Base-by-base conservation (phyloP, 768 basidiomycete species). In the Daedaleopsis sinensis region DNA sequence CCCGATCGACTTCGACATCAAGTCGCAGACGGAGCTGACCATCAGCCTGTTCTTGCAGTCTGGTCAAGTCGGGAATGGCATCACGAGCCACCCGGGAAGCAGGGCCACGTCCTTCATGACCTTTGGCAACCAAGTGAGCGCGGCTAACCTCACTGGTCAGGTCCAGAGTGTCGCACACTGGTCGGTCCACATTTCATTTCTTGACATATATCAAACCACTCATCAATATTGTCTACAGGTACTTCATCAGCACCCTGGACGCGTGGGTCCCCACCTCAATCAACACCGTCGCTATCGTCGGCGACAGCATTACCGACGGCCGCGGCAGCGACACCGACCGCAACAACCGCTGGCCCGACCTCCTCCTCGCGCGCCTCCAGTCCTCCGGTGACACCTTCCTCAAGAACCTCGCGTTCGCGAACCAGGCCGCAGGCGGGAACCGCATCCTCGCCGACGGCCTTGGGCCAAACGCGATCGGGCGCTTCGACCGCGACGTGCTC, bases 221-320 rank as follows among this genome's bases (percentile, higher is more conserved):
- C 19, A 23, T 37, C 16, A 7, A 39, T 2, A 12, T 15, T 19
- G 18, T 55, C 37, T 47, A 13, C 58, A 78, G 77, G 79, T 81
- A 75, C 71, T 80, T 79, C 65, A 61, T 80, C 37, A 81, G 79
- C 61, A 77, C 78, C 0, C 73, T 82, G 13, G 79, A 82, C 55
- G 76, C 72, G 1, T 78, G 76, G 72, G 73, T 73, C 0, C 72
- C 77, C 6, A 60, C 61, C 8, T 68, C 65, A 0, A 66, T 69
- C 16, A 65, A 69, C 36, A 69, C 76, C 8, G 72, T 81, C 27
- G 76, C 74, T 35, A 77, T 84, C 57, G 75, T 84, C 35, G 82
- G 82, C 6, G 82, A 84, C 70, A 82, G 80, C 65, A 80, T 82
- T 57, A 84, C 82, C 1, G 82, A 84, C 60, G 82, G 82, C 18